A percentile compares a stretch with the other conserved stretches of the same genome.
phyloP scores from a whole-genome alignment of 441 rosid genomes.

The Omphalea diandra region DNA sequence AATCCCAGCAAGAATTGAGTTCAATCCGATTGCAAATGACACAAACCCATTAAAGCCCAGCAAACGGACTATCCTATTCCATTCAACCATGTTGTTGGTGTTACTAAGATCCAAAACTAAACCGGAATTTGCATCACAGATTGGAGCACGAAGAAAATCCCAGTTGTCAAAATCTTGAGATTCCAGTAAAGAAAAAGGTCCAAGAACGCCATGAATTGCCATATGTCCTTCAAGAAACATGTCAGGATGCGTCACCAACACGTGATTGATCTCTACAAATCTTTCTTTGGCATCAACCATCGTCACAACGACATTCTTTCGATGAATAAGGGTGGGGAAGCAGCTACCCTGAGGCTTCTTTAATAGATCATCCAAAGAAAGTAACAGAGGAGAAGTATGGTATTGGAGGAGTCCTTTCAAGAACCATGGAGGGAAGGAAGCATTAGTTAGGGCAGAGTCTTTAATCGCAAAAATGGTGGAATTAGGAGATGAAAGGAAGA shows the following conservation, averaged over 20 bases:
- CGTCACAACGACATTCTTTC: conserved; percentile 52
- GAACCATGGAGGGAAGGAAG: conserved; percentile 46
- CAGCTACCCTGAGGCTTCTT: conserved; percentile 45
- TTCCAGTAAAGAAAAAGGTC: conserved; percentile 47
- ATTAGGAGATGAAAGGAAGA: conserved; percentile 52
- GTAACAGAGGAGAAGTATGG: conserved; percentile 53
- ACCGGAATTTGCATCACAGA: conserved; percentile 27
- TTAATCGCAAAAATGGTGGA: conserved; percentile 69
- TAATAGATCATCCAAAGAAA: conserved; percentile 52
- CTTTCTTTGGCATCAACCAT: conserved; percentile 34
- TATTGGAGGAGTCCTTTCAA: conserved; percentile 63
- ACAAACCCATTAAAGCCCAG: conserved; percentile 65
- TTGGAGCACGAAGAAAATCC: conserved; percentile 38
- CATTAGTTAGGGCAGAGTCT: conserved; percentile 51
- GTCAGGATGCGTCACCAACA: conserved; percentile 59
- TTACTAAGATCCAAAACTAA: conserved; percentile 28
- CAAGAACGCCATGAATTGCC: conserved; percentile 68
- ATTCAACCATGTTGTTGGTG: conserved; percentile 37
- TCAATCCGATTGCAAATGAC: conserved; percentile 65
- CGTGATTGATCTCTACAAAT: conserved; percentile 55
- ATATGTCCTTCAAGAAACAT: conserved; percentile 57
- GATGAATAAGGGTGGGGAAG: conserved; percentile 53
- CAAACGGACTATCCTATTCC: conserved; percentile 51
- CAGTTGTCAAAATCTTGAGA: conserved; percentile 24
- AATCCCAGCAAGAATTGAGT: conserved; percentile 60